These are phyloP conservation scores for Stagonosporopsis rhizophila DNA, from an alignment of 2,329 filamentous ascomycete species.

Conservation along the genomic window DNA sequence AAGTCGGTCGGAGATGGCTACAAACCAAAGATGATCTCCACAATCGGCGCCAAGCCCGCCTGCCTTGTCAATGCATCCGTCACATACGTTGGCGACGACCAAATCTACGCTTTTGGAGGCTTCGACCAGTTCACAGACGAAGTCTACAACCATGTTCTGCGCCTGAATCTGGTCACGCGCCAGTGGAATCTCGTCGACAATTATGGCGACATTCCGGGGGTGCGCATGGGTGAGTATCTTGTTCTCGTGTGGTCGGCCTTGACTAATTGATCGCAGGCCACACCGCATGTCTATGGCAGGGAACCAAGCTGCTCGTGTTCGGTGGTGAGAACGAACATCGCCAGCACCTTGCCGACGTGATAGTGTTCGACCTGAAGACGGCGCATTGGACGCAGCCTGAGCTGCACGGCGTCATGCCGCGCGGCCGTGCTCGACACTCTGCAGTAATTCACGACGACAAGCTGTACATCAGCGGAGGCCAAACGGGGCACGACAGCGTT, in stretches of 20 bases:
- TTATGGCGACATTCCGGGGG: conserved; percentile 96
- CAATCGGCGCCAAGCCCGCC: conserved; percentile 73
- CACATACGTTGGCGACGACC: conserved; percentile 97
- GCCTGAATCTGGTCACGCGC: conserved; percentile 82
- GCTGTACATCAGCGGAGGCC: conserved; percentile 93
- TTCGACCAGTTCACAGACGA: conserved; percentile 99
- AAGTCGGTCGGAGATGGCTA: conserved; percentile 73
- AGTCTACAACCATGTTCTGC: conserved; percentile 96
- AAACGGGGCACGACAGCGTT: conserved; percentile 91
- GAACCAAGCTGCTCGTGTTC: conserved; percentile 94
- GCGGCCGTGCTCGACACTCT: conserved; percentile 90
- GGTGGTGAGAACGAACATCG: conserved; percentile 98
- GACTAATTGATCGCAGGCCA: conserved; percentile 67
- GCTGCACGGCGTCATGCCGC: conserved; percentile 82
- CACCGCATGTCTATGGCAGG: conserved; percentile 91
- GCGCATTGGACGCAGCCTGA: conserved; percentile 95
- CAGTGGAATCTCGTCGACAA: conserved; percentile 98
- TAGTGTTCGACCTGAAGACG: conserved; percentile 93
- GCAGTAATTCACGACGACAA: conserved; percentile 96
- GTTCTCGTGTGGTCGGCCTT: background rate
- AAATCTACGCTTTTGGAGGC: conserved; percentile 97
- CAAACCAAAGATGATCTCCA: conserved; percentile 77
- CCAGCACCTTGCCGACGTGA: conserved; percentile 92
- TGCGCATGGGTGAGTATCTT: conserved; percentile 80
- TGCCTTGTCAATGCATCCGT: conserved; percentile 98